phyloP scores from a whole-genome alignment of 441 rosid species.

The Corymbia calophylla region DNA sequence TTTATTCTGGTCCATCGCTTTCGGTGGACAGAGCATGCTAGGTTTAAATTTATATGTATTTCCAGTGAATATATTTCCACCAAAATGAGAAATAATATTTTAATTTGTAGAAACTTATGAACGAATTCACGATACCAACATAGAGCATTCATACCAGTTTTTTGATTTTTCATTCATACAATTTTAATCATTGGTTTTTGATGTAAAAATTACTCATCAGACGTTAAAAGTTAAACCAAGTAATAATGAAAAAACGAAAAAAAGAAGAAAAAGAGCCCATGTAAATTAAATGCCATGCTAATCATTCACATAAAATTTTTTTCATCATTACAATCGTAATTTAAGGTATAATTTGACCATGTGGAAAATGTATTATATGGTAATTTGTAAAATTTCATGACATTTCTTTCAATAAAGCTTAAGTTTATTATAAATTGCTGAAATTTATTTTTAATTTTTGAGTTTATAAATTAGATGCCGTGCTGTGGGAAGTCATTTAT shows the following conservation, averaged over 20 bases:
- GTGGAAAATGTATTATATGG: neutral
- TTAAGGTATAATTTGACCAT: neutral
- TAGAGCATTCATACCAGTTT: neutral
- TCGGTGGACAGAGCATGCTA: neutral
- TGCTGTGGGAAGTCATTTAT: neutral
- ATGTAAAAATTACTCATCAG: neutral
- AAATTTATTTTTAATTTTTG: neutral
- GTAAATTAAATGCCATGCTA: neutral
- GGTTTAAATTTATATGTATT: neutral
- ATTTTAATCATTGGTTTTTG: too few species aligned
- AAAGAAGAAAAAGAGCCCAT: neutral
- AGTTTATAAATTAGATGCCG: neutral
- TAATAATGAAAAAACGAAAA: neutral
- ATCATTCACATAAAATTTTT: neutral
- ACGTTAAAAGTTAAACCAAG: neutral
- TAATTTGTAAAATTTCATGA: neutral
- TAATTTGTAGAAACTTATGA: neutral
- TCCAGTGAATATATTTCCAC: neutral
- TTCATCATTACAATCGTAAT: neutral
- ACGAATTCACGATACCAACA: neutral
- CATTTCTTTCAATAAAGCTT: neutral
- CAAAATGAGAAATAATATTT: neutral
- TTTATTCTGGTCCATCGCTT: neutral
- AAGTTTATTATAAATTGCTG: neutral
- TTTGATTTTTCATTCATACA: too few species aligned